Evolutionary conservation across 768 basidiomycete species (phyloP), one percentile per base, ranked within the genome.

Genomic region (Tricholoma flavovirens): DNA sequence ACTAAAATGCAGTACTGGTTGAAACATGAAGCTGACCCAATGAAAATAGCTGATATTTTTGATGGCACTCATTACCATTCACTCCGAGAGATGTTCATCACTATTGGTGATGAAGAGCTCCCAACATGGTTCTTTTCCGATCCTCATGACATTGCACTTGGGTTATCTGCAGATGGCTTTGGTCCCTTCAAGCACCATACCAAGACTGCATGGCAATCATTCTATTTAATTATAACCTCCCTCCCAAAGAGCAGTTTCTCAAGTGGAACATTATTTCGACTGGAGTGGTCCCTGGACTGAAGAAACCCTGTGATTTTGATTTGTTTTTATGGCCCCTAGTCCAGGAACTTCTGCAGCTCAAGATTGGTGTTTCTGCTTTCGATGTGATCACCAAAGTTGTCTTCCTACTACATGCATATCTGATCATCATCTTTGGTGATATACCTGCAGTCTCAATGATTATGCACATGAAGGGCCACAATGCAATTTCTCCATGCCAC

Each of bases 261-360:
- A 26, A 26, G 24, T 5, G 5, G 24, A 26, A 26, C 24, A 26
- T 1, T 11, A 51, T 79, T 2, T 66, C 60, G 21, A 21, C 75
- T 5, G 71, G 73, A 2, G 57, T 76, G 49, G 74, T 79, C 48
- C 76, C 75, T 4, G 72, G 78, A 0, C 78, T 74, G 0, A 65
- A 68, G 10, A 69, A 71, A 48, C 73, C 76, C 0, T 61, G n/a
- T 17, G 12, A 49, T 26, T 26, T 49, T 17, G 48, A 49, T 49
- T 49, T 22, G 5, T 49, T 49, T 32, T 49, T 49, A n/a, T 49
- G 48, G 48, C 48, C 48, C 30, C 14, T 49, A 49, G 21, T 49
- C 30, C 48, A 49, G 30, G 48, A 49, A 49, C 30, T 49, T 26
- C 48, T 49, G 30, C 48, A 49, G 48, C 48, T 49, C 24, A 22